Percentiles rank a stretch among this genome's conserved stretches.
Evolutionary conservation across 2,329 filamentous ascomycete genomes (phyloP).

Genomic region (Arthrobotrys sphaeroides): DNA sequence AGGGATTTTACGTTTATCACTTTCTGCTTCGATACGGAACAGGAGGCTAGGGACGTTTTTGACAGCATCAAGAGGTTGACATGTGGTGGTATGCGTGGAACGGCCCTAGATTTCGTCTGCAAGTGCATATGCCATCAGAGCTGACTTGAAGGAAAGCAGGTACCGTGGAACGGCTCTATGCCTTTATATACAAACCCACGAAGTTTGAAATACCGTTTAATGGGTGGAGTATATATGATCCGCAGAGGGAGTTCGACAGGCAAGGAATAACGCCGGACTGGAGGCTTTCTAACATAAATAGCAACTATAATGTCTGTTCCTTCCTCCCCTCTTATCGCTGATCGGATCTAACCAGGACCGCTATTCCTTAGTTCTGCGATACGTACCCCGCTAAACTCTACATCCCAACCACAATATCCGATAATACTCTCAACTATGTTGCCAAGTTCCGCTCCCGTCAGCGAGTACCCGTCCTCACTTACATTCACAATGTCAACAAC

Average conservation of each 20-base stretch:
- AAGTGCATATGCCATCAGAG: slow-evolving; percentile 72
- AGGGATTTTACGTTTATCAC: slow-evolving; percentile 94
- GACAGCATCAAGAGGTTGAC: slow-evolving; percentile 84
- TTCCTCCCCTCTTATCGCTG: background rate
- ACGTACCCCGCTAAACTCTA: slow-evolving; percentile 88
- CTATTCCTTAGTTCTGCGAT: slow-evolving; percentile 75
- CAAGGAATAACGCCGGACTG: slow-evolving; percentile 84
- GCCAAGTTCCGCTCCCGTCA: slow-evolving; percentile 86
- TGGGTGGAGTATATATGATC: slow-evolving; percentile 86
- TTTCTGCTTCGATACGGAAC: slow-evolving; percentile 82
- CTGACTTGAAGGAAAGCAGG: slow-evolving; percentile 62
- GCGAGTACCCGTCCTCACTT: slow-evolving; percentile 87
- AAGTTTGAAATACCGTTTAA: slow-evolving; percentile 77
- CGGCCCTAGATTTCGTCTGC: background rate
- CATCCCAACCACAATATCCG: slow-evolving; percentile 90
- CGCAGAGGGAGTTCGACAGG: slow-evolving; percentile 82
- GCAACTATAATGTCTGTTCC: slow-evolving; percentile 74
- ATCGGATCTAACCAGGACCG: background rate
- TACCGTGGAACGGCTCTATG: slow-evolving; percentile 86
- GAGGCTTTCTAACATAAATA: slow-evolving; percentile 90
- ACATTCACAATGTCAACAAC: slow-evolving; percentile 95
- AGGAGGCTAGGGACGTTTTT: slow-evolving; percentile 81
- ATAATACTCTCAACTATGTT: slow-evolving; percentile 94
- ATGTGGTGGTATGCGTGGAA: slow-evolving; percentile 17
- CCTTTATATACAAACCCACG: slow-evolving; percentile 83